Evolutionary conservation across 1,284 basidiomycete species (phyloP).

Genomic region (Trichosporon sp.): DNA sequence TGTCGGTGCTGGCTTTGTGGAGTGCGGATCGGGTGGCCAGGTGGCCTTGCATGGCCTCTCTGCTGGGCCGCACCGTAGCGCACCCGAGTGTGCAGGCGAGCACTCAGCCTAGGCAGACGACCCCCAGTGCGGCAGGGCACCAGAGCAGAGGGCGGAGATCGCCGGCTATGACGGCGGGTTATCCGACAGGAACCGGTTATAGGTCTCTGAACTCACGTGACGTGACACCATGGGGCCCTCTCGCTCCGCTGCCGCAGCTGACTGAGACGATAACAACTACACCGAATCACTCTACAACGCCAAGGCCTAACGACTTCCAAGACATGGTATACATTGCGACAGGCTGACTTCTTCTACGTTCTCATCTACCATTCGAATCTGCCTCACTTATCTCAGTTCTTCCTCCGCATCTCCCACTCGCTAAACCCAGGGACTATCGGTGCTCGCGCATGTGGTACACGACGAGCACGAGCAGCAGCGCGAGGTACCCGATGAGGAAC

Average conservation of each 20-base stretch:
- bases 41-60: not conserved
- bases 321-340: too few species aligned
- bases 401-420: not conserved
- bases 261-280: too few species aligned
- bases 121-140: too few species aligned
- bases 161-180: not conserved
- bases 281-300: too few species aligned
- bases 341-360: not conserved
- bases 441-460: slow-evolving; percentile 70
- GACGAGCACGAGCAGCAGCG: slow-evolving; percentile 65
- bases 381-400: too few species aligned
- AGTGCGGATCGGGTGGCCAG: not conserved
- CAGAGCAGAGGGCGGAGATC: not conserved
- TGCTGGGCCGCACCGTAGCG: too few species aligned
- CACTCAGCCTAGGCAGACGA: not conserved
- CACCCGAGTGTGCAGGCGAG: not conserved
- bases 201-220: not conserved
- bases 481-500: slow-evolving; percentile 70
- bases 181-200: not conserved
- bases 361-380: not conserved
- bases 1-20: not conserved
- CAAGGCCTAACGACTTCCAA: too few species aligned
- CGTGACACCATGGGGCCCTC: not conserved
- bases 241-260: not conserved
- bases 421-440: slow-evolving; percentile 46